These are phyloP conservation scores for Tubosaeta sp. DNA, from an alignment of 768 basidiomycete genomes.

Conservation along the genomic window DNA sequence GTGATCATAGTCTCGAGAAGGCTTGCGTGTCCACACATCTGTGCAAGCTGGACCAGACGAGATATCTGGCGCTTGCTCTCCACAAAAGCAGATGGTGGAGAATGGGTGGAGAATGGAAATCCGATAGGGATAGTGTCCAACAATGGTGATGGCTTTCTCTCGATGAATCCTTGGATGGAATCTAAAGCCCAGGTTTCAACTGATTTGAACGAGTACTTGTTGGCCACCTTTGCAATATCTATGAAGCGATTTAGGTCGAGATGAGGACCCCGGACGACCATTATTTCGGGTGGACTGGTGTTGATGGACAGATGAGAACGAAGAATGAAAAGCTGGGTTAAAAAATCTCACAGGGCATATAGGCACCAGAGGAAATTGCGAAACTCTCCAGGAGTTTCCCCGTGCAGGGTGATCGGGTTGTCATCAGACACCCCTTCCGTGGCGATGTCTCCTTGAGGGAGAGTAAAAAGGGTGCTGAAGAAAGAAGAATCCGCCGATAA, in stretches of 20 bases:
- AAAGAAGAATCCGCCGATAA: slow-evolving; percentile 61
- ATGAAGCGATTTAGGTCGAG: slow-evolving; percentile 53
- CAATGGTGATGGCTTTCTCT: slow-evolving; percentile 52
- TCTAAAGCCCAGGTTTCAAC: slow-evolving; percentile 73
- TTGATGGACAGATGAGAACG: slow-evolving; percentile 1
- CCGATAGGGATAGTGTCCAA: slow-evolving; percentile 38
- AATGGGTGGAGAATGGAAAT: slow-evolving; percentile 18
- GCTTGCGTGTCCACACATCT: slow-evolving; percentile 58
- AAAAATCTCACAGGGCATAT: slow-evolving; percentile 63
- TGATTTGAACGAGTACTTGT: slow-evolving; percentile 73
- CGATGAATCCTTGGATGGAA: slow-evolving; percentile 65
- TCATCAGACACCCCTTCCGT: slow-evolving; percentile 61
- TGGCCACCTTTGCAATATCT: slow-evolving; percentile 61
- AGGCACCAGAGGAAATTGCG: slow-evolving; percentile 70
- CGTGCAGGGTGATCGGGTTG: slow-evolving; percentile 58
- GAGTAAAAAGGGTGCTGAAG: slow-evolving; percentile 61
- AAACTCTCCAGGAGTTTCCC: slow-evolving; percentile 64
- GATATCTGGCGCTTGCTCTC: slow-evolving; percentile 47
- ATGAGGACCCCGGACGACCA: slow-evolving; percentile 40
- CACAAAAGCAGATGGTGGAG: slow-evolving; percentile 34
- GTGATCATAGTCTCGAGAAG: slow-evolving; percentile 58
- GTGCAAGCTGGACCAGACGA: slow-evolving; percentile 62
- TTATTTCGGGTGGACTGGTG: slow-evolving; percentile 59
- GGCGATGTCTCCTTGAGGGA: slow-evolving; percentile 52
- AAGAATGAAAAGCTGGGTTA: background rate